Evolutionary conservation across 257 asterid genomes (phyloP).

Genomic region (Solanum raphanifolium): DNA sequence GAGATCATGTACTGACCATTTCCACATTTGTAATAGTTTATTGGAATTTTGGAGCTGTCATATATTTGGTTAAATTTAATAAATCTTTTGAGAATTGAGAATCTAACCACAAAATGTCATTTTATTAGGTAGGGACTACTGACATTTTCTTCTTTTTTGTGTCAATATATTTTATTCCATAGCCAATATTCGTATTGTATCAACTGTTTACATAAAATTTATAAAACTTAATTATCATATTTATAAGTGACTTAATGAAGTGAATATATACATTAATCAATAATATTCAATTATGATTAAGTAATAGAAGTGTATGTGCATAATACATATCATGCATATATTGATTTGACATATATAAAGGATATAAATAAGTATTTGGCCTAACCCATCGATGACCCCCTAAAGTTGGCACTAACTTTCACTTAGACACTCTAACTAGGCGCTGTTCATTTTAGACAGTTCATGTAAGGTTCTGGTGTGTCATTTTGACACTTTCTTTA

Average conservation of each 20-base stretch:
- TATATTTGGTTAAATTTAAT: not conserved
- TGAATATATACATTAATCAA: not conserved
- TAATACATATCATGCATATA: not conserved
- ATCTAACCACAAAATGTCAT: not conserved
- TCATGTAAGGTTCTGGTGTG: no score
- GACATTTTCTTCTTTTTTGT: not conserved
- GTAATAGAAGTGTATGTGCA: not conserved
- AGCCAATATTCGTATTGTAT: not conserved
- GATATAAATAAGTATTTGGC: not conserved
- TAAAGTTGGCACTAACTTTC: no score
- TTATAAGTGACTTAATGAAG: not conserved
- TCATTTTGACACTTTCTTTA: no score
- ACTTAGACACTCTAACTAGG: no score
- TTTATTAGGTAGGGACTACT: not conserved
- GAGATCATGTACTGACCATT: not conserved
- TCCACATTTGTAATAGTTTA: not conserved
- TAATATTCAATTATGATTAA: not conserved
- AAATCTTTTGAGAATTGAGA: not conserved
- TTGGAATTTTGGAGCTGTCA: not conserved
- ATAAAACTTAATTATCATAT: not conserved
- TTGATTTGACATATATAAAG: not conserved
- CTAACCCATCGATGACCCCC: no score
- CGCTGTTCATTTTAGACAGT: no score
- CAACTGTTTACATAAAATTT: not conserved
- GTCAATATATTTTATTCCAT: not conserved